Evolutionary conservation across 768 basidiomycete genomes (phyloP).

Genomic region (Cystofilobasidium ferigula): DNA sequence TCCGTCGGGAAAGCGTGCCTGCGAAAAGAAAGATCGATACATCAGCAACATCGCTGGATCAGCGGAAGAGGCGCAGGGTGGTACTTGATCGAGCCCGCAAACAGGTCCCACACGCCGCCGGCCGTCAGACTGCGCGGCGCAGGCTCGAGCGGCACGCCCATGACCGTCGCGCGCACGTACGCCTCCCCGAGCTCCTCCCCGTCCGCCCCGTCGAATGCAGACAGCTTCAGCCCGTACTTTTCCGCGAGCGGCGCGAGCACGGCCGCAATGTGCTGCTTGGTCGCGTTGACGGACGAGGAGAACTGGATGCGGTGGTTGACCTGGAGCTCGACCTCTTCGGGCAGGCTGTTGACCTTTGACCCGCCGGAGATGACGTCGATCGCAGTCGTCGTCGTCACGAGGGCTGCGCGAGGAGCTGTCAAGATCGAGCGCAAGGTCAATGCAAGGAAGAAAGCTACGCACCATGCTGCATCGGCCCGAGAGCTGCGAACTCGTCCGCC

Average conservation of each 20-base stretch:
- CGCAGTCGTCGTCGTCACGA: conserved; percentile 34
- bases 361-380: conserved; percentile 36
- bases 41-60: not conserved
- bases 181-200: conserved; percentile 1
- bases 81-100: conserved; percentile 14
- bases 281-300: conserved; percentile 6
- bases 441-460: not conserved
- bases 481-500: conserved; percentile 27
- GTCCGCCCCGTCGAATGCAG: conserved; percentile 11
- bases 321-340: conserved; percentile 19
- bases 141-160: conserved; percentile 24
- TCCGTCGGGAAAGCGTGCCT: conserved; percentile 10
- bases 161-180: conserved; percentile 15
- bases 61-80: not conserved
- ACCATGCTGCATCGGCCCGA: conserved; percentile 16
- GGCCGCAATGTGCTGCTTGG: conserved; percentile 8
- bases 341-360: conserved; percentile 30
- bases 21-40: not conserved
- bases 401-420: conserved; percentile 13
- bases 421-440: not conserved
- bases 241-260: conserved; percentile 20
- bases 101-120: conserved; percentile 20
- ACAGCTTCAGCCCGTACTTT: not conserved
- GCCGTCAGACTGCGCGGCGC: conserved; percentile 1
- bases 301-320: conserved; percentile 26